Percentiles rank a stretch among this genome's conserved stretches.
Conservation (phyloP, 164 flowering plant genomes). For the Pachysandra terminalis region DNA sequence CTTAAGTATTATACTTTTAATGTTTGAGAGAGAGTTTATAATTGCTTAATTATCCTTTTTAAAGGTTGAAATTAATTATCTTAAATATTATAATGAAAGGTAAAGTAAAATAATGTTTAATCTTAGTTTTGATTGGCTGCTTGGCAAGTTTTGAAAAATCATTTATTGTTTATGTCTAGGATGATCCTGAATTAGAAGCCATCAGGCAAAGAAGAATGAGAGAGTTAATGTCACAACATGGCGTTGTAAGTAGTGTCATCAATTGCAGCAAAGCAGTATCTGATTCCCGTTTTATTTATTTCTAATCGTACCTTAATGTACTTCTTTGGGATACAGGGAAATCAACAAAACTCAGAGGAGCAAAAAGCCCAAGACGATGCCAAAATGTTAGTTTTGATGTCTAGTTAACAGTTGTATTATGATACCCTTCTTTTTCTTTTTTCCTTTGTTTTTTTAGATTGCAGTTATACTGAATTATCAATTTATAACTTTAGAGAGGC, state of each 20-base stretch:
- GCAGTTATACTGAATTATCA: constrained; percentile 15
- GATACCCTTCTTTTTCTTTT: no score
- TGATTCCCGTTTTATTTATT: background rate
- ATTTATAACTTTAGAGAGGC: constrained; percentile 68
- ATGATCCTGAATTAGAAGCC: constrained; percentile 95
- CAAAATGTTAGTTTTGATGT: constrained; percentile 76
- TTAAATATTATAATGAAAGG: no score
- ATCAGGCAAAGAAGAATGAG: constrained; percentile 97
- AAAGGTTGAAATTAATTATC: no score
- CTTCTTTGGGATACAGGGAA: constrained; percentile 45
- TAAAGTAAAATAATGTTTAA: no score
- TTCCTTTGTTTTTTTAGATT: background rate
- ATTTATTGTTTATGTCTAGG: constrained; percentile 31
- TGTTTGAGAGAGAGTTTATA: no score
- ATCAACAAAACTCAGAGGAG: constrained; percentile 67
- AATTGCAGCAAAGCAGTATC: no score
- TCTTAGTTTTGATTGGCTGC: no score
- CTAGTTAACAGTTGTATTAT: no score
- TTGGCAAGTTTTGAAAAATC: no score
- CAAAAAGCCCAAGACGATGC: constrained; percentile 91
- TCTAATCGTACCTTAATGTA: background rate
- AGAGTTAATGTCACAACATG: constrained; percentile 91
- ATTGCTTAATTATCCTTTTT: no score
- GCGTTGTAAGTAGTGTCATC: constrained; percentile 48
- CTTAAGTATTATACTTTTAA: no score